These are phyloP conservation scores for Lentinula lateritia DNA, from an alignment of 768 basidiomycete species.

Conservation along the genomic window DNA sequence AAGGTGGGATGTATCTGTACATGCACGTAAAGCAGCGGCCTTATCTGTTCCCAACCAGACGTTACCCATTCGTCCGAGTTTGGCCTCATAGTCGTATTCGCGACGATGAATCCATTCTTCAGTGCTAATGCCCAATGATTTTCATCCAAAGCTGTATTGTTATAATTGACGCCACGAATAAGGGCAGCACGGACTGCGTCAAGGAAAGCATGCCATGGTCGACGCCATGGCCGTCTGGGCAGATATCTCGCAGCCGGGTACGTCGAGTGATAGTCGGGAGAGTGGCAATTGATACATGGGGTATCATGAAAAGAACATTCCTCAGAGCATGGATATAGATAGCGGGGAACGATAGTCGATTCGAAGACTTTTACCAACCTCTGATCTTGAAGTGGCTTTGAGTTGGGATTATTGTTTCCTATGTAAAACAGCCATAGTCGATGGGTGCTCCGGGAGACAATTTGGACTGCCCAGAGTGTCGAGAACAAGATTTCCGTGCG, in stretches of 20 bases:
- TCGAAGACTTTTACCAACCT: neutral
- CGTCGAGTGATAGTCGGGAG: slow-evolving; percentile 33
- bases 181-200: slow-evolving; percentile 54
- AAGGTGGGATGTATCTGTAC: slow-evolving; percentile 47
- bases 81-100: slow-evolving; percentile 24
- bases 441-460: neutral
- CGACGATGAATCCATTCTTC: slow-evolving; percentile 55
- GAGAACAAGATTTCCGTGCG: neutral
- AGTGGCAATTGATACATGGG: slow-evolving; percentile 30
- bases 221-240: slow-evolving; percentile 3
- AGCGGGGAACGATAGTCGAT: neutral
- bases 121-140: slow-evolving; percentile 29
- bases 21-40: slow-evolving; percentile 57
- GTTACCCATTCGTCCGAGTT: slow-evolving; percentile 50
- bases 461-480: neutral
- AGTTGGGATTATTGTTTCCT: neutral
- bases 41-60: slow-evolving; percentile 55
- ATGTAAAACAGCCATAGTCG: slow-evolving; percentile 2
- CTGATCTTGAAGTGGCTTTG: neutral
- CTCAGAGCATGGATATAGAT: slow-evolving; percentile 4
- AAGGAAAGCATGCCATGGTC: slow-evolving; percentile 34
- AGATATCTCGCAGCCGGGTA: neutral
- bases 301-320: neutral
- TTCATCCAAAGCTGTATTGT: slow-evolving; percentile 22
- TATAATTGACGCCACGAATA: slow-evolving; percentile 48